Base-by-base conservation (phyloP, 768 basidiomycete genomes). In the Russula ochroleuca region DNA sequence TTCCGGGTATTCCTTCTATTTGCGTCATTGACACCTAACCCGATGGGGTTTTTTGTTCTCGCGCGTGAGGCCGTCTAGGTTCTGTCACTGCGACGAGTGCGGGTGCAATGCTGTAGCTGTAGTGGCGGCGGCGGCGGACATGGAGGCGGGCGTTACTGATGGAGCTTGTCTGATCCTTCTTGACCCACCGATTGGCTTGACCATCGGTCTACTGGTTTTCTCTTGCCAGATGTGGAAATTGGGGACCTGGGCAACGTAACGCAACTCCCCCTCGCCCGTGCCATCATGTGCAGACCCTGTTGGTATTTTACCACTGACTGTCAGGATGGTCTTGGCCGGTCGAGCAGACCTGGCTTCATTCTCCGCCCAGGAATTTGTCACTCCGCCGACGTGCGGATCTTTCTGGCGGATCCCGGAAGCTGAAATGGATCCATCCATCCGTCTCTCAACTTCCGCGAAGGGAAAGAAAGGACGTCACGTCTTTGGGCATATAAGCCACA, bases 141-240 rank as follows among this genome's bases (percentile, higher is more conserved):
- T 50, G 56, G 41, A 17, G 38, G 28, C 35, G 51, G 28, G 51
- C 57, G 48, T 55, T 51, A 35, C n/a, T 59, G 57, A 59, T 59
- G 58, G 51, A 57, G 59, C 38, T 55, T 47, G 45, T 47, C 4
- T 47, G 45, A 21, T 55, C 56, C 23, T 48, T 28, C 25, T 49
- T 49, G 15, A 11, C 45, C 57, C 23, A 25, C 21, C 17, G 4
- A 37, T 59, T 33, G 57, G 57, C 14, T 19, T 53, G 48, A 31
- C 35, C n/a, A 23, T 40, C 62, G 47, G 63, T 45, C 43, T 59
- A 33, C 40, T 60, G 25, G 51, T 28, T 31, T 52, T 19, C 45
- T 37, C 51, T 63, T 64, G 45, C 63, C 63, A 54, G 47, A 64
- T 60, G 45, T 43, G 53, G 63, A 55, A 53, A 47, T 55, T 64